Evolutionary conservation across 495 filamentous ascomycete genomes (phyloP), one percentile per base, ranked within the genome.

Genomic region (Podospora australis): DNA sequence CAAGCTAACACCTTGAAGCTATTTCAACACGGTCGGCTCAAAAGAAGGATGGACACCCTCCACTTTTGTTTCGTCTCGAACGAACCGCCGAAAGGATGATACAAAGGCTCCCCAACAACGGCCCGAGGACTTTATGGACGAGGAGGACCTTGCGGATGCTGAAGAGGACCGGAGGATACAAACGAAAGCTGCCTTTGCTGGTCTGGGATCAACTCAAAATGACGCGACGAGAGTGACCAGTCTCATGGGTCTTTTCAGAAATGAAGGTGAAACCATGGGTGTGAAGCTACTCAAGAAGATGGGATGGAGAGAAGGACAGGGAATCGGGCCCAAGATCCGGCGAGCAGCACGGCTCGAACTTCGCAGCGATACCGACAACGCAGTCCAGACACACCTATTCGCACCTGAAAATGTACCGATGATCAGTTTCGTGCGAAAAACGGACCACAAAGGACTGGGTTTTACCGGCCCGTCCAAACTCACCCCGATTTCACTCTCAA

Each of bases 31-130:
- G 9, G 94, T 96, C 56, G 94, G 92, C 23, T 95, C 89, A 6
- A 97, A 97, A 68, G 91, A 98, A 77, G 92, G 92, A 69, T 98
- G 90, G 90, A 84, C 86, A 10, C 92, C 92, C 6, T 76, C 88
- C 10, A 84, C 86, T 5, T 98, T 97, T 59, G 83, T 95, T 26
- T 96, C 90, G 3, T 96, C 92, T 29, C 86, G 92, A 0, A 67
- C 81, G 30, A 87, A 87, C 52, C 84, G 87, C 39, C 78, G 79
- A 45, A 84, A 87, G 55, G 82, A 91, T 70, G 75, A 66, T 20
- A 48, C 70, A 11, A 72, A 75, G 6, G 14, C 65, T 1, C 17
- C 55, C 9, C 70, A 81, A 56, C 81, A 87, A 62, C 81, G 81
- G 24, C 76, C 82, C 7, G 91, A 97, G 57, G 92, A 98, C 60